Evolutionary conservation across 768 basidiomycete species (phyloP).

Genomic region (Amanita phalloides): DNA sequence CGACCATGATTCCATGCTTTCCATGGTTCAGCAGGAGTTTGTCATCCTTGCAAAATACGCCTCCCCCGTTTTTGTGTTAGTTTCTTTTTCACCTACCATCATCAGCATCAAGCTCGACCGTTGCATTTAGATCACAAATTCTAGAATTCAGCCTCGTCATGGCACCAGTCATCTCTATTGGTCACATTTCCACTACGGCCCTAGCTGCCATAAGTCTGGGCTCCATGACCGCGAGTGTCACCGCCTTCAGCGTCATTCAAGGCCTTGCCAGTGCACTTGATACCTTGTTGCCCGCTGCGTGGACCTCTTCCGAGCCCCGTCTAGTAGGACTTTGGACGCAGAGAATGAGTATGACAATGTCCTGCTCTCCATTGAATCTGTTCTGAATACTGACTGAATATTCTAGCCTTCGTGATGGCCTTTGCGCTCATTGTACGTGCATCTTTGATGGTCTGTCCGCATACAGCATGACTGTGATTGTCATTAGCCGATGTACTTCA

Average conservation of each 20-base stretch:
- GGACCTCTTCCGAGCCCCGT: constrained; percentile 79
- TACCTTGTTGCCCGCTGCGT: constrained; percentile 88
- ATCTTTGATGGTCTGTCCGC: constrained; percentile 1
- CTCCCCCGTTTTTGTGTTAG: constrained; percentile 63
- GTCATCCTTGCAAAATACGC: constrained; percentile 51
- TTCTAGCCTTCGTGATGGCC: constrained; percentile 50
- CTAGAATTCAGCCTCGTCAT: constrained; percentile 83
- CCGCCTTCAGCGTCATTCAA: constrained; percentile 71
- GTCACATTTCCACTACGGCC: constrained; percentile 83
- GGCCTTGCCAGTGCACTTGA: constrained; percentile 83
- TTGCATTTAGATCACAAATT: constrained; percentile 48
- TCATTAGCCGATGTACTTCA: constrained; percentile 37
- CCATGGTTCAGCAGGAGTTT: constrained; percentile 48
- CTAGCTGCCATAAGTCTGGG: constrained; percentile 76
- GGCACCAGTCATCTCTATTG: constrained; percentile 77
- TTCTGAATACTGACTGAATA: not conserved
- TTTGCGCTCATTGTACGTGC: constrained; percentile 46
- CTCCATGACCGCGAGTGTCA: constrained; percentile 64
- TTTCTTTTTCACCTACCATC: constrained; percentile 7
- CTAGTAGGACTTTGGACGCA: constrained; percentile 89
- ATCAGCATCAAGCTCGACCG: not conserved
- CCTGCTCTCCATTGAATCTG: not conserved
- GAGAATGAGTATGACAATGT: constrained; percentile 55
- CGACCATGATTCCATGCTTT: constrained; percentile 18
- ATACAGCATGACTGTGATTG: constrained; percentile 15